phyloP scores from a whole-genome alignment of 2,329 filamentous ascomycete genomes.

The Aspergillus ustus region DNA sequence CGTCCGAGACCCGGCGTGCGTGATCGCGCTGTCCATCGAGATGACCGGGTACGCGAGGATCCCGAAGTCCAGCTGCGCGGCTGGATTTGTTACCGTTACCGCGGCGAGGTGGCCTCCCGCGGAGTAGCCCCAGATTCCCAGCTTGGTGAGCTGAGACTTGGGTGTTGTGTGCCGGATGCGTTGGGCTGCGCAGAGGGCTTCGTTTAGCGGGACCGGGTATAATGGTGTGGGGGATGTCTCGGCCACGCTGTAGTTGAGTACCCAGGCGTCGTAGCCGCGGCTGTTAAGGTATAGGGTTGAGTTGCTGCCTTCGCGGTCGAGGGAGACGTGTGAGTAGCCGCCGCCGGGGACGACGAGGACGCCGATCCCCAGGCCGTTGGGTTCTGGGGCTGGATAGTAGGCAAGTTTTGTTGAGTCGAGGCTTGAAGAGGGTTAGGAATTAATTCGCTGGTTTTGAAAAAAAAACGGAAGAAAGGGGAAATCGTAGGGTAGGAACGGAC shows the following conservation, averaged over 20 bases:
- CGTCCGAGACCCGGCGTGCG: not conserved
- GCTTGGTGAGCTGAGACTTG: not conserved
- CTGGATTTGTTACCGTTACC: not conserved
- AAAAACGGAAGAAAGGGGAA: too few relatives aligned
- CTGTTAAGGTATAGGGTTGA: conserved; percentile 6
- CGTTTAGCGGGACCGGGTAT: not conserved
- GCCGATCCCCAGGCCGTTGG: not conserved
- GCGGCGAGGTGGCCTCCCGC: conserved; percentile 4
- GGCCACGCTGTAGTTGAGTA: not conserved
- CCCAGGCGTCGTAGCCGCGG: conserved; percentile 10
- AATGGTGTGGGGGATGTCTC: not conserved
- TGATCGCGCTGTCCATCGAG: conserved; percentile 3
- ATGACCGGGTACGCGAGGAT: conserved; percentile 8
- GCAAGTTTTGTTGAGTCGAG: not conserved
- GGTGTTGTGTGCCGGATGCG: not conserved
- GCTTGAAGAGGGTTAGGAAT: not conserved
- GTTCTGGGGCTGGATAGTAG: conserved; percentile 7
- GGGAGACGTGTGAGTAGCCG: conserved; percentile 9
- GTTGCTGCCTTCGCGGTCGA: conserved; percentile 1
- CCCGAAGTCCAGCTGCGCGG: not conserved
- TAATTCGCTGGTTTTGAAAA: not conserved
- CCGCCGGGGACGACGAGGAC: conserved; percentile 13
- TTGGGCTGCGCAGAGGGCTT: not conserved
- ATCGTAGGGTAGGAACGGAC: not conserved
- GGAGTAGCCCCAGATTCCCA: conserved; percentile 11